These are phyloP conservation scores for Aspergillus ellipticus DNA, from an alignment of 495 filamentous ascomycete genomes.

Conservation along the genomic window DNA sequence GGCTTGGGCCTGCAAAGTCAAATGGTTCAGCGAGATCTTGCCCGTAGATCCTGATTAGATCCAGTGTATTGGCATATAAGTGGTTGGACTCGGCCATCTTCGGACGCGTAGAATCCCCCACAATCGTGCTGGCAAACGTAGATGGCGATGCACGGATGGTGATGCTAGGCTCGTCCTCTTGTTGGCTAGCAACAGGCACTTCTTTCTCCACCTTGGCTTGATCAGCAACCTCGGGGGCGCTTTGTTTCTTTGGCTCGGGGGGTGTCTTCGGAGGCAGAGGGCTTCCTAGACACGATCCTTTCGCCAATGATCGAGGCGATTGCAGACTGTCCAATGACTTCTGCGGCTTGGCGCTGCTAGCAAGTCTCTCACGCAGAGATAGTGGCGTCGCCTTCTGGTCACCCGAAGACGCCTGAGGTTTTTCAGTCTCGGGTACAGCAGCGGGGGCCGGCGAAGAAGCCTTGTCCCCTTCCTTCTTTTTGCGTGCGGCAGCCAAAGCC, in stretches of 20 bases:
- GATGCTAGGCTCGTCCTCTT: slow-evolving; percentile 13
- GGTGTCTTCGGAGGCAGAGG: slow-evolving; percentile 15
- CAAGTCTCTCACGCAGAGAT: slow-evolving; percentile 38
- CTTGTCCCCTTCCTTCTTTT: slow-evolving; percentile 70
- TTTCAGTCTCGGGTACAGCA: slow-evolving; percentile 7
- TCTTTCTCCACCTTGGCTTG: not conserved
- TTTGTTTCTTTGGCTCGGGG: slow-evolving; percentile 16
- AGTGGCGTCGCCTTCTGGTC: slow-evolving; percentile 23
- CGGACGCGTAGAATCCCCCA: slow-evolving; percentile 41
- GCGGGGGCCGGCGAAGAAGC: slow-evolving; percentile 25
- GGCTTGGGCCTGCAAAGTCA: slow-evolving; percentile 86
- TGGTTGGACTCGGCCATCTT: slow-evolving; percentile 37
- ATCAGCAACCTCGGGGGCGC: slow-evolving; percentile 2
- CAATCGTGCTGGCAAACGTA: slow-evolving; percentile 64
- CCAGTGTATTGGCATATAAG: slow-evolving; percentile 37
- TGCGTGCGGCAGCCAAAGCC: slow-evolving; percentile 80
- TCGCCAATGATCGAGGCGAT: slow-evolving; percentile 22
- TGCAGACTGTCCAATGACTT: slow-evolving; percentile 28
- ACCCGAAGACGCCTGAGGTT: slow-evolving; percentile 15
- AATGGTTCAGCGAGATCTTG: slow-evolving; percentile 47
- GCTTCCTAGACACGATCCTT: slow-evolving; percentile 16
- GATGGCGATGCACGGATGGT: slow-evolving; percentile 53
- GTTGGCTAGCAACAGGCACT: slow-evolving; percentile 8
- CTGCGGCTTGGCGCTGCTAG: slow-evolving; percentile 25
- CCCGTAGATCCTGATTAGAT: slow-evolving; percentile 50